A percentile compares a stretch with the other conserved stretches of the same genome.
Evolutionary conservation across 2,329 filamentous ascomycete genomes (phyloP).

Genomic region (Scedosporium boydii): DNA sequence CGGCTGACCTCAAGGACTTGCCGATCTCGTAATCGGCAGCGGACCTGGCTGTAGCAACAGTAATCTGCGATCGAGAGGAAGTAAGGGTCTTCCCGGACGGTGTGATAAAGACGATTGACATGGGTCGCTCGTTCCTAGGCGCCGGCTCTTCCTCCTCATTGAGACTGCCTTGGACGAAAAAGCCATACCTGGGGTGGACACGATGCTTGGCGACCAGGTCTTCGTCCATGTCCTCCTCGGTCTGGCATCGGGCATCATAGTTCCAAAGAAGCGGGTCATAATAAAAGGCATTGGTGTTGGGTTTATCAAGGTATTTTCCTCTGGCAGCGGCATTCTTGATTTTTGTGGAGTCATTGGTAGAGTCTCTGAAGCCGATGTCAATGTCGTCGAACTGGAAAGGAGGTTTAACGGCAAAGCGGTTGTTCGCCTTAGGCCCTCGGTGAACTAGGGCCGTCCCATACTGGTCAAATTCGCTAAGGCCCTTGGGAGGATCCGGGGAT

Average conservation of each 20-base stretch:
- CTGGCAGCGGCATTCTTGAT: slow-evolving; percentile 42
- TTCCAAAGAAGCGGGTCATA: slow-evolving; percentile 43
- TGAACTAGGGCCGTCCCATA: slow-evolving; percentile 40
- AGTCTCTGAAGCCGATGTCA: slow-evolving; percentile 52
- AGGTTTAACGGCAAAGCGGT: slow-evolving; percentile 42
- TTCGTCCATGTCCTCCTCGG: slow-evolving; percentile 40
- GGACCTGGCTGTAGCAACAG: slow-evolving; percentile 23
- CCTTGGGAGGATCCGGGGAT: slow-evolving; percentile 28
- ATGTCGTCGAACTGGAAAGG: slow-evolving; percentile 38
- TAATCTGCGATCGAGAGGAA: slow-evolving; percentile 34
- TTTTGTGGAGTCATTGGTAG: slow-evolving; percentile 44
- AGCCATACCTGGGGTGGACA: slow-evolving; percentile 43
- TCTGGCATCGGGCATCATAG: slow-evolving; percentile 41
- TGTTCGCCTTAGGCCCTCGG: slow-evolving; percentile 32
- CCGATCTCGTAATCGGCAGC: slow-evolving; percentile 23
- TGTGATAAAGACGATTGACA: slow-evolving; percentile 39
- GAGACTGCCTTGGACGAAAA: slow-evolving; percentile 37
- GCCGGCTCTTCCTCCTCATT: slow-evolving; percentile 33
- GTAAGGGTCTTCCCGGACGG: slow-evolving; percentile 37
- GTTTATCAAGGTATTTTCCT: slow-evolving; percentile 43
- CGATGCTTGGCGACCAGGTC: slow-evolving; percentile 37
- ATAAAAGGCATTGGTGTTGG: slow-evolving; percentile 44
- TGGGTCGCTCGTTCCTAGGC: slow-evolving; percentile 32
- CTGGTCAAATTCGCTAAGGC: slow-evolving; percentile 37
- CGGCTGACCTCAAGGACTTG: slow-evolving; percentile 21